phyloP scores from a whole-genome alignment of 2,329 filamentous ascomycete genomes.

The Fusarium veterinarium region DNA sequence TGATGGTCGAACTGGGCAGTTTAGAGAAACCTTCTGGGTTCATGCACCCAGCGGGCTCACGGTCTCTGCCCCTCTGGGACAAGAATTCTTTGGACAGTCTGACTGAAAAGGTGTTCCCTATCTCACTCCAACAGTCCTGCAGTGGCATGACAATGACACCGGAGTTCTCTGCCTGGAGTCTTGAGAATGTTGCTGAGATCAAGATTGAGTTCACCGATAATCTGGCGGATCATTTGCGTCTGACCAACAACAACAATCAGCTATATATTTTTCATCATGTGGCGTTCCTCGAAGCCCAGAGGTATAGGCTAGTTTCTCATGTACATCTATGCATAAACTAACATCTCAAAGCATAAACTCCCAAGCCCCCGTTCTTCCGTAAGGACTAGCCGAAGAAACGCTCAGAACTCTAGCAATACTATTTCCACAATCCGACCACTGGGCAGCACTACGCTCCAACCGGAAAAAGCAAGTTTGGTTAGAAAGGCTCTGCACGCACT shows the following conservation, averaged over 20 bases:
- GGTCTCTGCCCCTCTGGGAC: fast-evolving
- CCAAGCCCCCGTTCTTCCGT: fast-evolving
- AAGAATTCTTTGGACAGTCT: fast-evolving
- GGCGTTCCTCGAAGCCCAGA: fast-evolving
- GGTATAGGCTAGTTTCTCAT: fast-evolving
- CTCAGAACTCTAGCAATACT: fast-evolving
- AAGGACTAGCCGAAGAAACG: fast-evolving
- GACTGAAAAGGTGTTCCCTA: fast-evolving
- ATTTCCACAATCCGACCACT: fast-evolving
- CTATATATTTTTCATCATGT: fast-evolving
- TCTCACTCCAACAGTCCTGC: fast-evolving
- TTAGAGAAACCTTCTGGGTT: background rate
- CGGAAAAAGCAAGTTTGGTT: background rate
- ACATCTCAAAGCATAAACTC: fast-evolving
- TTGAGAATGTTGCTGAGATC: background rate
- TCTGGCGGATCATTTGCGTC: fast-evolving
- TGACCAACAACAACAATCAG: fast-evolving
- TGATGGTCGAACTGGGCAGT: background rate
- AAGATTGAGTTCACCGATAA: background rate
- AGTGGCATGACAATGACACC: fast-evolving
- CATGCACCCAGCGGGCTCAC: fast-evolving
- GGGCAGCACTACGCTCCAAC: fast-evolving
- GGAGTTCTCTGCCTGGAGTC: fast-evolving
- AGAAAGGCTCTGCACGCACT: background rate
- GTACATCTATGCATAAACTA: fast-evolving